Evolutionary conservation across 805 yeast genomes (phyloP).

Genomic region (Ogataea corticis): DNA sequence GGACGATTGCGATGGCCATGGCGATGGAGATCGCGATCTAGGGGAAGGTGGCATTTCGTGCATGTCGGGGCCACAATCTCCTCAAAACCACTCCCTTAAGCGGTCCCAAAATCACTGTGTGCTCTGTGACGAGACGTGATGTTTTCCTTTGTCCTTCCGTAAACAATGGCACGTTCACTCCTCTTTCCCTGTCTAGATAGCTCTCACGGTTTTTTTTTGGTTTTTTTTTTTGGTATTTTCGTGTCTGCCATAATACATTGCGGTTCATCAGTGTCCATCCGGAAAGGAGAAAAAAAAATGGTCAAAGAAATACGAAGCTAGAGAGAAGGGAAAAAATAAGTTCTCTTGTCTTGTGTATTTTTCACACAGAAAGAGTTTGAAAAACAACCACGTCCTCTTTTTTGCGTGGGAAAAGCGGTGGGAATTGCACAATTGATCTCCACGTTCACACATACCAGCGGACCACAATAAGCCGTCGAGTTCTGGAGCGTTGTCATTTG

Average conservation of each 20-base stretch:
- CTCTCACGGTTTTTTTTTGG: too few species aligned
- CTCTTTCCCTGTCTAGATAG: background rate
- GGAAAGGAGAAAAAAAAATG: background rate
- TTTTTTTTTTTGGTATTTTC: background rate
- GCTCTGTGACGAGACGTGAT: too few species aligned
- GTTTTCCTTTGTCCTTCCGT: too few species aligned
- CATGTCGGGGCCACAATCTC: conserved; percentile 24
- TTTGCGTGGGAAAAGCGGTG: background rate
- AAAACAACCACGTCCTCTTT: background rate
- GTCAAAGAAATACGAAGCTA: background rate
- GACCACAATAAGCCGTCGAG: too few species aligned
- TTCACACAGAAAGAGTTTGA: background rate
- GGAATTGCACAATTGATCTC: background rate
- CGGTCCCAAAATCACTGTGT: too few species aligned
- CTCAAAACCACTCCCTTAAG: too few species aligned
- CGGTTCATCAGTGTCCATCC: conserved; percentile 1
- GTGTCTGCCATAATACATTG: conserved; percentile 1
- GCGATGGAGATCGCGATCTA: background rate
- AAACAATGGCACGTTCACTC: too few species aligned
- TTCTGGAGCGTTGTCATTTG: too few species aligned
- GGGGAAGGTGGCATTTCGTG: background rate
- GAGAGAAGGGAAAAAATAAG: background rate
- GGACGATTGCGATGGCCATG: background rate
- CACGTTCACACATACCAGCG: background rate
- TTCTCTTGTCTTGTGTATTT: background rate